Conservation (phyloP, 1,284 basidiomycete species). For the Pulchroboletus neoregius region DNA sequence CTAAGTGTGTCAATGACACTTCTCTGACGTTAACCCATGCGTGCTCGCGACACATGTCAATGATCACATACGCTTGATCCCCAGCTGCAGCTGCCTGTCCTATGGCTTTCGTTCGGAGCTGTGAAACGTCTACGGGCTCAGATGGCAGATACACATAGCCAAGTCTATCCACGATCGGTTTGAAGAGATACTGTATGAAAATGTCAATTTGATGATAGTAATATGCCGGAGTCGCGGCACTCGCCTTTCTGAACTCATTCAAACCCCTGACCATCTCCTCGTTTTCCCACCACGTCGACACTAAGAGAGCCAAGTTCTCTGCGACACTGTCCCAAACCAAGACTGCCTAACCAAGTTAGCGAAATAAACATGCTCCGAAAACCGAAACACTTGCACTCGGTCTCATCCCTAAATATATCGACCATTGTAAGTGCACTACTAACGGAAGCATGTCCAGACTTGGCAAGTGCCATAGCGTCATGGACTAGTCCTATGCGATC, state of each 20-base stretch:
- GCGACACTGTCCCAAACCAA: conserved; percentile 73
- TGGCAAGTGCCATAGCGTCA: conserved; percentile 77
- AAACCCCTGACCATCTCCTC: conserved; percentile 56
- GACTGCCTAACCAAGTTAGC: conserved; percentile 40
- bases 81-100: conserved; percentile 59
- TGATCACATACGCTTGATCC: conserved; percentile 48
- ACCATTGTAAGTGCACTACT: conserved; percentile 76
- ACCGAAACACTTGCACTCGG: conserved; percentile 57
- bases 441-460: conserved; percentile 74
- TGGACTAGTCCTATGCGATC: conserved; percentile 87
- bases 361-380: neutral
- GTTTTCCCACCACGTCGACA: conserved; percentile 87
- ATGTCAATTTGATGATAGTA: conserved; percentile 2
- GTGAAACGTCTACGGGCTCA: conserved; percentile 71
- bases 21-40: conserved; percentile 1
- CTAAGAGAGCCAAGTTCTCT: conserved; percentile 52
- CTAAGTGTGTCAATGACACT: conserved; percentile 76
- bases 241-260: conserved; percentile 60
- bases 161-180: conserved; percentile 74
- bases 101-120: conserved; percentile 79
- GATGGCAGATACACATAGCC: conserved; percentile 73
- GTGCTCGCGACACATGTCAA: neutral
- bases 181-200: conserved; percentile 59
- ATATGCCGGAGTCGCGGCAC: conserved; percentile 18
- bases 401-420: conserved; percentile 65